phyloP scores from a whole-genome alignment of 2,329 filamentous ascomycete genomes.

The Monosporascus ibericus region DNA sequence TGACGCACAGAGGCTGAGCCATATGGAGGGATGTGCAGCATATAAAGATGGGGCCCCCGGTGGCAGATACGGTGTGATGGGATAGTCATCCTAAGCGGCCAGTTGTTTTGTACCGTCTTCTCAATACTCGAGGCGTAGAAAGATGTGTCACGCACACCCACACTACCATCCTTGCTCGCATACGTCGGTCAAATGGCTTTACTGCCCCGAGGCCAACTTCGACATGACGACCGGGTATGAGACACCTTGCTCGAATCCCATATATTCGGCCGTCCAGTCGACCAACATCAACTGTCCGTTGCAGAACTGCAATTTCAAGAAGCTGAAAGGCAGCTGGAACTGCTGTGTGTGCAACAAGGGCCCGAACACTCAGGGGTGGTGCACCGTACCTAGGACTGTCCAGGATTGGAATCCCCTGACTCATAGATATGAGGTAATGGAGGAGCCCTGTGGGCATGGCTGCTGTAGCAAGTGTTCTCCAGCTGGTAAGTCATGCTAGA shows the following conservation, averaged over 20 bases:
- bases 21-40: not conserved
- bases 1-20: not conserved
- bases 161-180: constrained; percentile 46
- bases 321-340: constrained; percentile 44
- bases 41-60: not conserved
- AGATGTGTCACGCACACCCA: constrained; percentile 51
- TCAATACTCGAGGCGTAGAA: constrained; percentile 7
- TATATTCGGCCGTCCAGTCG: constrained; percentile 39
- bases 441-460: constrained; percentile 44
- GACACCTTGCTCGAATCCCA: constrained; percentile 42
- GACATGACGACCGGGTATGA: constrained; percentile 45
- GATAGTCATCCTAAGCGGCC: no score
- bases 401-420: constrained; percentile 19
- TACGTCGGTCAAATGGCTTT: constrained; percentile 50
- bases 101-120: not conserved
- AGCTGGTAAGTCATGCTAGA: constrained; percentile 30
- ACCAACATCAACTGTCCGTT: constrained; percentile 41
- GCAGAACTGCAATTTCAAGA: constrained; percentile 44
- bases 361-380: constrained; percentile 49
- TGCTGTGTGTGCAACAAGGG: constrained; percentile 48
- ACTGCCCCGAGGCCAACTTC: constrained; percentile 43
- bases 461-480: constrained; percentile 44
- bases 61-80: not conserved
- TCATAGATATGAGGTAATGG: constrained; percentile 27
- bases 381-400: constrained; percentile 30